Conservation (phyloP, 257 asterid species). For the Forsythia viridissima region DNA sequence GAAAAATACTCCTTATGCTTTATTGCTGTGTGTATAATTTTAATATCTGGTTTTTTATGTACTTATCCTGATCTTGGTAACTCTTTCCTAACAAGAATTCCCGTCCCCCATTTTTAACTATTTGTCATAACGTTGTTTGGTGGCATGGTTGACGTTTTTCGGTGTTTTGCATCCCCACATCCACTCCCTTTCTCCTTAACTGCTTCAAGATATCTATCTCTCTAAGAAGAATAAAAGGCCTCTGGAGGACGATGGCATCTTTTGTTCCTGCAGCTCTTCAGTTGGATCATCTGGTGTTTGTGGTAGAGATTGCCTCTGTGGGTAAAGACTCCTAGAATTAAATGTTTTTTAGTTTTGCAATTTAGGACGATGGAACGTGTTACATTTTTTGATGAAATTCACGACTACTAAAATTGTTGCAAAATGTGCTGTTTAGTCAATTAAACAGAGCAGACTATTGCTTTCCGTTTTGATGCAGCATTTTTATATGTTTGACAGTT, state of each 20-base stretch:
- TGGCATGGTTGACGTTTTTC: neutral
- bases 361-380: slow-evolving; percentile 17
- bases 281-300: slow-evolving; percentile 74
- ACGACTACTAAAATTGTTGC: neutral
- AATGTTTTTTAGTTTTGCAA: slow-evolving; percentile 10
- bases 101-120: slow-evolving; percentile 1
- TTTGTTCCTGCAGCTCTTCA: slow-evolving; percentile 80
- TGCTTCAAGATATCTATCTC: slow-evolving; percentile 65
- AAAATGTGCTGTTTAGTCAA: neutral
- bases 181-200: slow-evolving; percentile 35
- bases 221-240: slow-evolving; percentile 82
- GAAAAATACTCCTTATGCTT: neutral
- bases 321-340: slow-evolving; percentile 48
- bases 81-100: neutral
- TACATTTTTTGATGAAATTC: neutral
- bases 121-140: neutral
- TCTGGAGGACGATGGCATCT: slow-evolving; percentile 83
- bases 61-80: neutral
- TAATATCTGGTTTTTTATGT: slow-evolving; percentile 2
- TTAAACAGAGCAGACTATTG: neutral
- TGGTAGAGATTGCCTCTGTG: slow-evolving; percentile 83
- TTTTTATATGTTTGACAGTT: neutral
- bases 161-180: neutral
- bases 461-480: neutral
- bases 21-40: neutral